Base-by-base conservation (phyloP, 2,329 filamentous ascomycete species). In the Penicillium sp. region DNA sequence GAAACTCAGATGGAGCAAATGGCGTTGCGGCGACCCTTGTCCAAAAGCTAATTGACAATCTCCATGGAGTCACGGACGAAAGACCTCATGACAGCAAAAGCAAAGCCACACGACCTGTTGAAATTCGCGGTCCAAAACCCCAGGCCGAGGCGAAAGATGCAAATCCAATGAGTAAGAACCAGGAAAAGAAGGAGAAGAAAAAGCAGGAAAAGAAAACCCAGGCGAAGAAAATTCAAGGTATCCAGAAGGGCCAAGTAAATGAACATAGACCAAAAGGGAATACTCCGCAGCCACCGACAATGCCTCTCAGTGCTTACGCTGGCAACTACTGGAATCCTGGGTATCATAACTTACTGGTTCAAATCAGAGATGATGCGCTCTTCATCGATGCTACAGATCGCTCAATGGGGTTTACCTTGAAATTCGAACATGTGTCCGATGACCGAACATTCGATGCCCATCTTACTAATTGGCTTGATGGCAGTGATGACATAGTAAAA, bases 341-440 rank as follows among this genome's bases (percentile, higher is more conserved):
- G 1, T 74, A 74, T 60, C 67, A 62, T 29, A 55, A 47, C 5
- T 50, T 74, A 45, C 56, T 45, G 13, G 62, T 74, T 9, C 50
- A 69, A 37, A 57, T 68, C 25, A 65, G 58, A 49, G 65, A 69
- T n/a, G 57, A 60, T 4, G 29, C 52, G 40, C 60, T 75, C 3
- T 73, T 71, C 47, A 59, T 75, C 27, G 69, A 75, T 54, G 70
- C 69, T 21, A 66, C 60, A 8, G 73, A 75, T 61, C 66, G 73
- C 8, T 71, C 69, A 1, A 64, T 68, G 49, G 62, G 64, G 7
- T 73, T 72, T 54, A 66, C 61, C 9, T 51, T 74, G n/a, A 65
- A 49, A 4, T 70, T 75, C 31, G 69, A 74, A 27, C 71, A 74
- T 58, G 37, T 45, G 42, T 29, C 42, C 23, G 23, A 45, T 29